phyloP scores from a whole-genome alignment of 2,329 filamentous ascomycete genomes.

The Scedosporium boydii region DNA sequence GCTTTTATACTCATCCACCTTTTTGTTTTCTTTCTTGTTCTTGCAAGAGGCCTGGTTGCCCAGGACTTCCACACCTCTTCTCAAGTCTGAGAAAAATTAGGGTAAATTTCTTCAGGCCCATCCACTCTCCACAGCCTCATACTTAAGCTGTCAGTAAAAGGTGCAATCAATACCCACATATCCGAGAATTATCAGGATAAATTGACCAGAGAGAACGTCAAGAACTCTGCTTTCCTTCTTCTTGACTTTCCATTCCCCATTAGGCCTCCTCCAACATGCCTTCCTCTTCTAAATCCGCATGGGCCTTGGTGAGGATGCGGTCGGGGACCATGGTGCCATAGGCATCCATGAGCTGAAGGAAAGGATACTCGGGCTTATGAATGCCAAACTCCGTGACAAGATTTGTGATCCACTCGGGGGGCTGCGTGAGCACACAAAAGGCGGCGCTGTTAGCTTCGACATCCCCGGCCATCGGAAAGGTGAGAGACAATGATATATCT shows the following conservation, averaged over 20 bases:
- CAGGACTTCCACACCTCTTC: too few species aligned
- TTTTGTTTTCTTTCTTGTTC: too few species aligned
- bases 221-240: too few species aligned
- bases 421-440: slow-evolving; percentile 27
- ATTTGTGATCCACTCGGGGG: slow-evolving; percentile 35
- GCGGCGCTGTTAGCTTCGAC: not conserved
- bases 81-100: too few species aligned
- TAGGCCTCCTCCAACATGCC: slow-evolving; percentile 3
- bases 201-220: too few species aligned
- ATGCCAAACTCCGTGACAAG: slow-evolving; percentile 70
- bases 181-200: too few species aligned
- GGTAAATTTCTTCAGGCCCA: too few species aligned
- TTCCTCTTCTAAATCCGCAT: slow-evolving; percentile 8
- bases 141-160: too few species aligned
- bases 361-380: slow-evolving; percentile 59
- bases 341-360: slow-evolving; percentile 61
- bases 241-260: not conserved
- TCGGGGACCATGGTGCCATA: slow-evolving; percentile 28
- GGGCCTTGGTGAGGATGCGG: slow-evolving; percentile 11
- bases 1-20: not conserved
- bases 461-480: not conserved
- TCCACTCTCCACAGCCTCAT: too few species aligned
- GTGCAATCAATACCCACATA: too few species aligned
- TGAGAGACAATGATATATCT: not conserved
- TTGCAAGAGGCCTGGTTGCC: too few species aligned